Evolutionary conservation across 2,329 filamentous ascomycete species (phyloP).

Genomic region (Microdochium nivale): DNA sequence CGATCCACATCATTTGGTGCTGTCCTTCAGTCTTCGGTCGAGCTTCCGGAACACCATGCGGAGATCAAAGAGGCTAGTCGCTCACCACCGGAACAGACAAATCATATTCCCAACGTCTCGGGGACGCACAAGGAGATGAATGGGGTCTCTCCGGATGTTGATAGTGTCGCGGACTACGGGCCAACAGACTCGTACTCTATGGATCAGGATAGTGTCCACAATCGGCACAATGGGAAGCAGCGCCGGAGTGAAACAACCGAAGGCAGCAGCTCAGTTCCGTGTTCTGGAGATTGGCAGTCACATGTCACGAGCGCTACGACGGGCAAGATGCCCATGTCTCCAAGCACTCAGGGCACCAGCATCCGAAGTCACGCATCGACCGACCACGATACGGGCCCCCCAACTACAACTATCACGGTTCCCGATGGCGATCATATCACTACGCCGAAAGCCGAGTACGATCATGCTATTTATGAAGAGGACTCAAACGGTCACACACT

Average conservation of each 20-base stretch:
- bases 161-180: constrained; percentile 36
- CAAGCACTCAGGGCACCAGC: constrained; percentile 57
- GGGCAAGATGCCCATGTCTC: constrained; percentile 55
- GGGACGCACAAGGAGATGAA: constrained; percentile 32
- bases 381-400: constrained; percentile 38
- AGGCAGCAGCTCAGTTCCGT: constrained; percentile 44
- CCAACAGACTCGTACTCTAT: constrained; percentile 38
- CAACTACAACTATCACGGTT: constrained; percentile 28
- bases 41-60: constrained; percentile 12
- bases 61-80: constrained; percentile 16
- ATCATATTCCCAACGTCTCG: constrained; percentile 22
- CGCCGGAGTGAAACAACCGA: constrained; percentile 55
- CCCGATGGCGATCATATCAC: constrained; percentile 23
- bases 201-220: constrained; percentile 23
- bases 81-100: constrained; percentile 13
- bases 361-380: constrained; percentile 52
- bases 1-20: constrained; percentile 1
- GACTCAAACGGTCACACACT: constrained; percentile 33
- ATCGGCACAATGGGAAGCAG: constrained; percentile 34
- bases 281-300: constrained; percentile 51
- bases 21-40: constrained; percentile 3
- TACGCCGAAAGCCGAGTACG: constrained; percentile 13
- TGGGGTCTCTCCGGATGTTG: constrained; percentile 34
- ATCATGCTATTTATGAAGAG: constrained; percentile 23
- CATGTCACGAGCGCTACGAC: constrained; percentile 56